phyloP scores from a whole-genome alignment of 257 asterid genomes.

The Solanum etuberosum region DNA sequence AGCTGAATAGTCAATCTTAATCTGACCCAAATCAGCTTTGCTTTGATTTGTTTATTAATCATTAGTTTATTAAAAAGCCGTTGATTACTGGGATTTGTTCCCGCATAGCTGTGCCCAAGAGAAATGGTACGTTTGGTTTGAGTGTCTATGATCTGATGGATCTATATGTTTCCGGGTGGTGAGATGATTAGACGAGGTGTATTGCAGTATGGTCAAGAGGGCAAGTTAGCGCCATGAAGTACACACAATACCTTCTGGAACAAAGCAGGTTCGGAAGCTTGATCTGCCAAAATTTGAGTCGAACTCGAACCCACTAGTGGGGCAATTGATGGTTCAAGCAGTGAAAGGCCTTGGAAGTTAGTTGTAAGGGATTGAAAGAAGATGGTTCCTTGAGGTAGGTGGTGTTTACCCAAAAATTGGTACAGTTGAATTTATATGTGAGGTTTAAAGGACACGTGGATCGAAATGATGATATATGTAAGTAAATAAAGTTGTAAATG shows the following conservation, averaged over 20 bases:
- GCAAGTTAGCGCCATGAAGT: background rate
- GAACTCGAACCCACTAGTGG: background rate
- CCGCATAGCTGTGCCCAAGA: background rate
- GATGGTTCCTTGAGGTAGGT: background rate
- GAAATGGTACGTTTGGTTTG: background rate
- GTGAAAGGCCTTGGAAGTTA: background rate
- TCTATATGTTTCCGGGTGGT: background rate
- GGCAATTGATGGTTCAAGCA: background rate
- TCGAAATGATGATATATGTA: background rate
- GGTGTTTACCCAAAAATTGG: background rate
- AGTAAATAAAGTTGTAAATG: background rate
- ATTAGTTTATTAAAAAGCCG: background rate
- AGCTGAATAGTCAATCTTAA: background rate
- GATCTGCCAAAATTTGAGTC: background rate
- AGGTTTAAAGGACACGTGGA: background rate
- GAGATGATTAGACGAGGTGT: background rate
- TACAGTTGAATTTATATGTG: background rate
- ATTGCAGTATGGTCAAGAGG: background rate
- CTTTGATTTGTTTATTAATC: background rate
- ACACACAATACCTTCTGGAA: background rate
- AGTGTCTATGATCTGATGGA: background rate
- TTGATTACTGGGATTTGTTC: background rate
- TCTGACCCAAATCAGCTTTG: background rate
- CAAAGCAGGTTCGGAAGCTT: background rate
- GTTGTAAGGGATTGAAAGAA: background rate